These are phyloP conservation scores for Carex pumila DNA, from an alignment of 176 grass and related monocot genomes.

Conservation along the genomic window DNA sequence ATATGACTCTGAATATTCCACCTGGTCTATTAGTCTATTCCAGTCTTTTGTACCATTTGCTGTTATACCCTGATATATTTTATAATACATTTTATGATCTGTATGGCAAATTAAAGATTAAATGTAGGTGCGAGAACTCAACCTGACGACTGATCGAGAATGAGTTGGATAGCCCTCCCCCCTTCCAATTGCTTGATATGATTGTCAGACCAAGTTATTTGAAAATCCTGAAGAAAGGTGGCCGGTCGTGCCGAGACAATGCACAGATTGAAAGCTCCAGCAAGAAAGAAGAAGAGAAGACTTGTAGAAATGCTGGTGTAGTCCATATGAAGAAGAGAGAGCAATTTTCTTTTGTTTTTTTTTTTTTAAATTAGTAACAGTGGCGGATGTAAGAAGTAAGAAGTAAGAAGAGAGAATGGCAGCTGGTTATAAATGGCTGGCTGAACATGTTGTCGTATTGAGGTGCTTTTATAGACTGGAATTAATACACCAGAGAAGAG, in stretches of 20 bases:
- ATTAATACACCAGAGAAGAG: not conserved
- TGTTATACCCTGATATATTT: not conserved
- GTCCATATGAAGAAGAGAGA: not conserved
- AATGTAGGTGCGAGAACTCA: not conserved
- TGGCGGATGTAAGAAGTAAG: not conserved
- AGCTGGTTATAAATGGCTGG: not conserved
- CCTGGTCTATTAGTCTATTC: not conserved
- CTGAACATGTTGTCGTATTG: not conserved
- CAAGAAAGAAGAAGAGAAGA: not conserved
- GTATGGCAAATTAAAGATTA: not conserved
- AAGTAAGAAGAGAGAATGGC: not conserved
- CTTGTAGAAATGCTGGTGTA: not conserved
- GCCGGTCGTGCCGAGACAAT: constrained; percentile 17
- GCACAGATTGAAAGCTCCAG: not conserved
- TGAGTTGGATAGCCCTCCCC: constrained; percentile 20
- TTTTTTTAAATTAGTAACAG: not conserved
- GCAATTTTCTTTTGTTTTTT: not conserved
- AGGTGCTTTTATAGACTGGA: not conserved
- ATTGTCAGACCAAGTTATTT: constrained; percentile 29
- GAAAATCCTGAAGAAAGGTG: constrained; percentile 26
- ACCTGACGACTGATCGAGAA: constrained; percentile 22
- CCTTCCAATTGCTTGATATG: constrained; percentile 16
- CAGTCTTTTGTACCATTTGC: not conserved
- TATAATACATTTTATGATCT: not conserved
- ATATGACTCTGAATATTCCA: not conserved